These are phyloP conservation scores for Ambrosiella beaveri DNA, from an alignment of 2,329 filamentous ascomycete genomes.

Conservation along the genomic window DNA sequence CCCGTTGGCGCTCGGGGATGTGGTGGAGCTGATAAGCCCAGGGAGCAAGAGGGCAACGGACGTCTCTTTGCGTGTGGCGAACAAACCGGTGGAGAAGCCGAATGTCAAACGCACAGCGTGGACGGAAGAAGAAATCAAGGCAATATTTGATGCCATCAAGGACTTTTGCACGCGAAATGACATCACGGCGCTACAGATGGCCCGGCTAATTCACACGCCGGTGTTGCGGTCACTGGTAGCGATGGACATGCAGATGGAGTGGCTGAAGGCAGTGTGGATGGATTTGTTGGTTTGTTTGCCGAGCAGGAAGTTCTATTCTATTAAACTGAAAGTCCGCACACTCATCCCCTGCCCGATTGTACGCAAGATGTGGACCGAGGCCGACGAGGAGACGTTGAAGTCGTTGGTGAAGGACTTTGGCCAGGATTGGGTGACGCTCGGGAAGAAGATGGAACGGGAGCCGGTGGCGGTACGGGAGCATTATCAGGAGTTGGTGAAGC, in stretches of 20 bases:
- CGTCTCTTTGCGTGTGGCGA: neutral
- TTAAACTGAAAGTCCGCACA: constrained; percentile 4
- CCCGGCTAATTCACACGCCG: constrained; percentile 8
- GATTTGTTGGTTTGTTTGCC: constrained; percentile 3
- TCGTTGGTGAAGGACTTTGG: neutral
- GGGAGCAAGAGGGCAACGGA: no score
- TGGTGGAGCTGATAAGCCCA: no score
- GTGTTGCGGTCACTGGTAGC: constrained; percentile 9
- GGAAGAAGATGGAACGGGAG: constrained; percentile 3
- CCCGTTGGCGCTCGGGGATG: no score
- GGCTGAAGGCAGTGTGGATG: constrained; percentile 4
- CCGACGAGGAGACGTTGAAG: constrained; percentile 1
- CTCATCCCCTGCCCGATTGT: constrained; percentile 3
- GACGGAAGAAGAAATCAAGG: constrained; percentile 3
- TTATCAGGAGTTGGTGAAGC: constrained; percentile 4
- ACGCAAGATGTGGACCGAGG: constrained; percentile 1
- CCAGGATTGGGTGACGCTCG: constrained; percentile 6
- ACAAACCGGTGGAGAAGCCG: neutral
- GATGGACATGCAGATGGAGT: neutral
- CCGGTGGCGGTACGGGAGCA: constrained; percentile 7
- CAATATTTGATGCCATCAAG: neutral
- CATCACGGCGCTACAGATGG: constrained; percentile 1
- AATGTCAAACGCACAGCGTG: neutral
- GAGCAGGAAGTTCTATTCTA: constrained; percentile 3
- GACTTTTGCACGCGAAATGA: constrained; percentile 1